Evolutionary conservation across 2,329 filamentous ascomycete genomes (phyloP).

Genomic region (Phyllosticta citriasiana): DNA sequence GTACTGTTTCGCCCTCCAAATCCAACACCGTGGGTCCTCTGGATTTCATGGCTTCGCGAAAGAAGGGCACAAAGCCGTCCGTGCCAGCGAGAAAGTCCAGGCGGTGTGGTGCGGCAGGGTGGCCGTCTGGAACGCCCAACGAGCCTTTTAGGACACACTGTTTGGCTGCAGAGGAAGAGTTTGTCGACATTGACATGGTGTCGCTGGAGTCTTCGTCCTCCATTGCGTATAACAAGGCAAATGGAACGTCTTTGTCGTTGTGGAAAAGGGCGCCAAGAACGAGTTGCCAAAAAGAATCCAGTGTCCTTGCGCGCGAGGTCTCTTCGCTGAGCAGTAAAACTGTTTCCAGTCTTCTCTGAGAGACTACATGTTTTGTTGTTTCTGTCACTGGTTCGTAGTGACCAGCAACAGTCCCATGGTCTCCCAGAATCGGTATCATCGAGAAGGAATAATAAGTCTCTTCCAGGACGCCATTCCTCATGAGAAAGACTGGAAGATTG

Average conservation of each 20-base stretch:
- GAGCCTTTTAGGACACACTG: conserved; percentile 19
- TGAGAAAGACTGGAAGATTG: conserved; percentile 63
- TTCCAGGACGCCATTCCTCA: conserved; percentile 57
- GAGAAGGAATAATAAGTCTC: conserved; percentile 74
- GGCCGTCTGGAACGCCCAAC: conserved; percentile 12
- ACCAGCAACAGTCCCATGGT: conserved; percentile 58
- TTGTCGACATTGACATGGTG: conserved; percentile 40
- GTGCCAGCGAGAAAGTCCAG: conserved; percentile 15
- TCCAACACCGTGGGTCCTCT: conserved; percentile 21
- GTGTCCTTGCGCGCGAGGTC: conserved; percentile 56
- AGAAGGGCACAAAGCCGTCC: conserved; percentile 19
- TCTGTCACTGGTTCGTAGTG: conserved; percentile 70
- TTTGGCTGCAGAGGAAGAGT: conserved; percentile 1
- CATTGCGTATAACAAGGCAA: conserved; percentile 62
- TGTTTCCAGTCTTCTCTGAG: background rate
- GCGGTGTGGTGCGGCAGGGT: conserved; percentile 16
- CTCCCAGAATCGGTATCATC: conserved; percentile 61
- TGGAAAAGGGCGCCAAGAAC: conserved; percentile 57
- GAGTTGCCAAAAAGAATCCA: conserved; percentile 60
- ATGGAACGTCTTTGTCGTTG: conserved; percentile 63
- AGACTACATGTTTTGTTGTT: conserved; percentile 57
- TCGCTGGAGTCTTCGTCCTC: conserved; percentile 53
- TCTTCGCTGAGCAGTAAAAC: conserved; percentile 16
- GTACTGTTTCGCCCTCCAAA: conserved; percentile 20
- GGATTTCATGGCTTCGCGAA: conserved; percentile 21